Evolutionary conservation across 2,329 filamentous ascomycete species (phyloP).

Genomic region (Fusarium sp.): DNA sequence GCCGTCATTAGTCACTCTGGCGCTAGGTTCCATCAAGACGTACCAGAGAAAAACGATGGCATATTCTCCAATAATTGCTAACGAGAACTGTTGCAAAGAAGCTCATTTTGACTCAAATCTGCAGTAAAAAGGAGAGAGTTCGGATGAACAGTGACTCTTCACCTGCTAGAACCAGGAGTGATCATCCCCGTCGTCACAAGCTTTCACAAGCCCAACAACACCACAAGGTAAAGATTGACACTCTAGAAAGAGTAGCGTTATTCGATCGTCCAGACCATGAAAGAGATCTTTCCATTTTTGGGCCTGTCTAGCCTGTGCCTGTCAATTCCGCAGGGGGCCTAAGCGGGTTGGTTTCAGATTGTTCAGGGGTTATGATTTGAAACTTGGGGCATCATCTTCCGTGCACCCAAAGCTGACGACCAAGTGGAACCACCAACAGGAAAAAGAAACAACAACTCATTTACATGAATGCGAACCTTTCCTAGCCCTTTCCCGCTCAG

Average conservation of each 20-base stretch:
- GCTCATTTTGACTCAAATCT: background rate
- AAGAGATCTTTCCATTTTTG: slow-evolving; percentile 19
- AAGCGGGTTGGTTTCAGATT: slow-evolving; percentile 36
- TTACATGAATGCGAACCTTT: background rate
- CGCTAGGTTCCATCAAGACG: background rate
- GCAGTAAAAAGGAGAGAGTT: slow-evolving; percentile 1
- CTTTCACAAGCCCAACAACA: background rate
- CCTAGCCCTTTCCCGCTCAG: background rate
- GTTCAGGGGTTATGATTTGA: slow-evolving; percentile 22
- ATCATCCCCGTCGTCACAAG: slow-evolving; percentile 14
- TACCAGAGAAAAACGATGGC: background rate
- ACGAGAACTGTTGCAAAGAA: background rate
- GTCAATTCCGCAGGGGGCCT: background rate
- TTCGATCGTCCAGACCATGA: slow-evolving; percentile 5
- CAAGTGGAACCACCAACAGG: slow-evolving; percentile 9
- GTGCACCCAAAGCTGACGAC: background rate
- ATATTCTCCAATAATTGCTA: background rate
- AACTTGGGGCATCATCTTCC: slow-evolving; percentile 29
- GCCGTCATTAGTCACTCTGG: slow-evolving; percentile 17
- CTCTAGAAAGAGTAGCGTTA: background rate
- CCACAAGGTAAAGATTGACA: background rate
- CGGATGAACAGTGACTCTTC: slow-evolving; percentile 1
- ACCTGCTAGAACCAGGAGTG: slow-evolving; percentile 7
- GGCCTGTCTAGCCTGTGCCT: slow-evolving; percentile 1
- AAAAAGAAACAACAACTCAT: slow-evolving; percentile 27